Conservation (phyloP, 169 alveolate genomes). For the Theileria parva region DNA sequence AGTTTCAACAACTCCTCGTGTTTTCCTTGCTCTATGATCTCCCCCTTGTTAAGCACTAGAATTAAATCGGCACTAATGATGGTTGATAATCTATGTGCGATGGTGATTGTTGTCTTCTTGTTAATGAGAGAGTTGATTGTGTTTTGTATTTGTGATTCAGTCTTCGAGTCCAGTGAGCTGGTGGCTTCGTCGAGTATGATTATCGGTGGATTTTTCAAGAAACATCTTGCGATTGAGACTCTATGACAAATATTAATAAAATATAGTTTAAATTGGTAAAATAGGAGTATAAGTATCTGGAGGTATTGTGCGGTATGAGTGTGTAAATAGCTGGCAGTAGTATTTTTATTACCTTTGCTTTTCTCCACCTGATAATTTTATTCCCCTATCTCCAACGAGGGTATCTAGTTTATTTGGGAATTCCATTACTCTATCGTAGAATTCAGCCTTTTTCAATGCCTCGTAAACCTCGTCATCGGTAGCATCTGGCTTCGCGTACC, state of each 20-base stretch:
- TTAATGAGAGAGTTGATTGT: slow-evolving; percentile 70
- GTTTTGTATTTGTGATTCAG: slow-evolving; percentile 81
- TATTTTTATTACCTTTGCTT: slow-evolving; percentile 83
- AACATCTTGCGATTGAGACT: slow-evolving; percentile 90
- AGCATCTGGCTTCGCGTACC: slow-evolving; percentile 85
- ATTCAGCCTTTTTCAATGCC: slow-evolving; percentile 86
- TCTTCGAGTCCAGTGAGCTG: slow-evolving; percentile 91
- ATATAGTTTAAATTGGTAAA: too few species aligned
- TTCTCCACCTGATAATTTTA: slow-evolving; percentile 97
- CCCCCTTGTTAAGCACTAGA: slow-evolving; percentile 81
- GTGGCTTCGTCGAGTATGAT: slow-evolving; percentile 97
- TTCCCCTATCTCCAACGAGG: slow-evolving; percentile 95
- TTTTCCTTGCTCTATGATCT: slow-evolving; percentile 84
- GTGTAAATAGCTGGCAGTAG: too few species aligned
- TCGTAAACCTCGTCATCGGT: slow-evolving; percentile 76
- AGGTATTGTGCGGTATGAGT: too few species aligned
- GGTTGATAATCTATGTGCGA: slow-evolving; percentile 91
- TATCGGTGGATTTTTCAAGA: slow-evolving; percentile 91
- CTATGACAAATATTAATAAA: background rate
- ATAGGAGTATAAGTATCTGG: slow-evolving; percentile 82
- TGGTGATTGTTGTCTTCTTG: slow-evolving; percentile 84
- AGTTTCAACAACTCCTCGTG: slow-evolving; percentile 79
- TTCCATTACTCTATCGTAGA: slow-evolving; percentile 80
- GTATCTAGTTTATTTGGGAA: slow-evolving; percentile 87
- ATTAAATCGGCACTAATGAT: slow-evolving; percentile 80